Evolutionary conservation across 1,284 basidiomycete genomes (phyloP).

Genomic region (Violaceomyces palustris): DNA sequence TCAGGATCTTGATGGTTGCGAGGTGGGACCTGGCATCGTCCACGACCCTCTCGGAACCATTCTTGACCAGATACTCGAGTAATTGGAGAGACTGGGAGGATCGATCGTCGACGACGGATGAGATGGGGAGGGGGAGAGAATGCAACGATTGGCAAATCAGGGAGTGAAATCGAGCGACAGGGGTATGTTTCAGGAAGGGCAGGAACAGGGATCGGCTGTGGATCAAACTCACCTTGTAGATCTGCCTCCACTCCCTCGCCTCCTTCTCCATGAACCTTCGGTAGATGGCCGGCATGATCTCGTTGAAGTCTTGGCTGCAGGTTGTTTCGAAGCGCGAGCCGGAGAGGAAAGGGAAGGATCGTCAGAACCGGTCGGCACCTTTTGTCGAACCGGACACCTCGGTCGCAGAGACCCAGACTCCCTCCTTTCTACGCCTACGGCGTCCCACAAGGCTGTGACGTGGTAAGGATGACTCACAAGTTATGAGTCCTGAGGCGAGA

Average conservation of each 20-base stretch:
- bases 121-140: neutral
- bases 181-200: too few species aligned
- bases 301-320: slow-evolving; percentile 98
- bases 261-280: slow-evolving; percentile 78
- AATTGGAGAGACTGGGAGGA: slow-evolving; percentile 74
- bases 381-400: too few species aligned
- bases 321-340: too few species aligned
- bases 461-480: too few species aligned
- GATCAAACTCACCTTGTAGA: slow-evolving; percentile 68
- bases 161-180: too few species aligned
- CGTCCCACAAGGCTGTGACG: too few species aligned
- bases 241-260: slow-evolving; percentile 95
- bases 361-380: too few species aligned
- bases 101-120: neutral
- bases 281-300: slow-evolving; percentile 98
- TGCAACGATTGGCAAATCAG: too few species aligned
- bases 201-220: too few species aligned
- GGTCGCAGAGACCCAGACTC: too few species aligned
- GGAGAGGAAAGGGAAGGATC: too few species aligned
- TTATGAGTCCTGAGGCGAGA: neutral
- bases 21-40: slow-evolving; percentile 94
- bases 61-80: slow-evolving; percentile 91
- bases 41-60: slow-evolving; percentile 96
- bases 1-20: slow-evolving; percentile 92
- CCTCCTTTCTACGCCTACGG: too few species aligned